Base-by-base conservation (phyloP, 495 filamentous ascomycete species). In the Bathelium albidoporum region DNA sequence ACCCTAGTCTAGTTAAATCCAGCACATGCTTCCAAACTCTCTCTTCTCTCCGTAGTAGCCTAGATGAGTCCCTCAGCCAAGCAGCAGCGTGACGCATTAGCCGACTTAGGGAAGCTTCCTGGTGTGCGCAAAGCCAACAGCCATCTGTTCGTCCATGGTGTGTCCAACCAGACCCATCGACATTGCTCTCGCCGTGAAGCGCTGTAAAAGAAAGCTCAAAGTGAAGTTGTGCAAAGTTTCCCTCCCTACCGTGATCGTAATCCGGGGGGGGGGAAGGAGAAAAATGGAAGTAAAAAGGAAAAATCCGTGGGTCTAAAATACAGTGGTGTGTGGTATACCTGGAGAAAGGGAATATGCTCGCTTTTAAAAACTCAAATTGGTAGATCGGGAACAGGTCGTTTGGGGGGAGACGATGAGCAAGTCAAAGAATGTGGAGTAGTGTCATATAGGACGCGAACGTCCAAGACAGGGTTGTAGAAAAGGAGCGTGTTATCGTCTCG, bases 261-360 rank as follows among this genome's bases (percentile, higher is more conserved):
- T 24, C 49, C 5, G 29, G 16, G 43, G 20, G 20, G 20, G 20
- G 24, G 20, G 5, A 55, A 39, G 20, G 9, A 7, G 29, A 16
- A 29, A 20, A 55, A 24, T n/a, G 20, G 29, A 29, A 18, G 29
- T 26, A 29, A 24, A 2, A 55, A 55, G 11, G 49, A 16, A 29
- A 55, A 28, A 22, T 55, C 49, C 49, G 20, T 55, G 20, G 24
- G 20, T 29, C 24, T 26, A 55, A 29, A 55, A 29, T 55, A 28
- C 49, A 55, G 29, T 55, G 24, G 24, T 55, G 49, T 55, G 10
- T 28, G 5, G 49, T 55, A 55, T 26, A 55, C n/a, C n/a, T n/a
- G n/a, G 49, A 49, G 18, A 55, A 55, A 24, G 49, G 49, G 24
- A 55, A 55, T 55, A 55, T 55, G 49, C 49, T 55, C 49, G 49